Percentiles rank a stretch among this genome's conserved stretches.
Evolutionary conservation across 768 basidiomycete genomes (phyloP).

Genomic region (Xerocomellus amylosporus): DNA sequence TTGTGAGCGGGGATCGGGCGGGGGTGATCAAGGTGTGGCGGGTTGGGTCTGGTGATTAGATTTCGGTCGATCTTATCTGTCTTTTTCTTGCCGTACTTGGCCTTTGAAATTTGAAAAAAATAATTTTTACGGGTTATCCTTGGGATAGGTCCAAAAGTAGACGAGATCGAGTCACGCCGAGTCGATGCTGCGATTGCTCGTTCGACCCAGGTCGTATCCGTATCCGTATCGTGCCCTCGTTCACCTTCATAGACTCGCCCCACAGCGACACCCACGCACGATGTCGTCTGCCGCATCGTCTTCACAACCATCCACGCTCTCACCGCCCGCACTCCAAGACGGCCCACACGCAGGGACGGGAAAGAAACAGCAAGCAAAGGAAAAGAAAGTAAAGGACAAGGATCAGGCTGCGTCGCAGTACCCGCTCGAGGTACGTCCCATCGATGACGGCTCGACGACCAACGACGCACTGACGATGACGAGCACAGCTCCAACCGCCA

Average conservation of each 20-base stretch:
- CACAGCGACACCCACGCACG: constrained; percentile 15
- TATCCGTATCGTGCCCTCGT: constrained; percentile 20
- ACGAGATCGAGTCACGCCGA: constrained; percentile 19
- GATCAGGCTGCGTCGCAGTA: constrained; percentile 39
- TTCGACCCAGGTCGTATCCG: constrained; percentile 26
- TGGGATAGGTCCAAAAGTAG: constrained; percentile 25
- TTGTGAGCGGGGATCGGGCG: constrained; percentile 87
- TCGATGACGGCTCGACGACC: background rate
- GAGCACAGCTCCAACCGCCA: constrained; percentile 67
- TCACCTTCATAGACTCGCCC: constrained; percentile 9
- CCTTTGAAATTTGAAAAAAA: too few species aligned
- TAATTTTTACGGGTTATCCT: constrained; percentile 3
- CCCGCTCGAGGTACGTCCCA: constrained; percentile 57
- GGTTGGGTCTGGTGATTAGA: constrained; percentile 52
- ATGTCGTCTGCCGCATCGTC: constrained; percentile 60
- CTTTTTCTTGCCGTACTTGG: background rate
- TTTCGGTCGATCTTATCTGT: background rate
- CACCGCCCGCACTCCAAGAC: constrained; percentile 36
- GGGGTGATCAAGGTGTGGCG: constrained; percentile 92
- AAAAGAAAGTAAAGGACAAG: constrained; percentile 37
- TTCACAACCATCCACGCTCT: constrained; percentile 39
- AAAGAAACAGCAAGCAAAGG: constrained; percentile 42
- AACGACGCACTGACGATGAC: background rate
- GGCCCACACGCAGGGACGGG: constrained; percentile 40
- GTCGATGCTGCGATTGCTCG: constrained; percentile 35